Percentiles rank a stretch among this genome's conserved stretches.
Conservation (phyloP, 2,329 filamentous ascomycete genomes). For the Phoma herbarum region DNA sequence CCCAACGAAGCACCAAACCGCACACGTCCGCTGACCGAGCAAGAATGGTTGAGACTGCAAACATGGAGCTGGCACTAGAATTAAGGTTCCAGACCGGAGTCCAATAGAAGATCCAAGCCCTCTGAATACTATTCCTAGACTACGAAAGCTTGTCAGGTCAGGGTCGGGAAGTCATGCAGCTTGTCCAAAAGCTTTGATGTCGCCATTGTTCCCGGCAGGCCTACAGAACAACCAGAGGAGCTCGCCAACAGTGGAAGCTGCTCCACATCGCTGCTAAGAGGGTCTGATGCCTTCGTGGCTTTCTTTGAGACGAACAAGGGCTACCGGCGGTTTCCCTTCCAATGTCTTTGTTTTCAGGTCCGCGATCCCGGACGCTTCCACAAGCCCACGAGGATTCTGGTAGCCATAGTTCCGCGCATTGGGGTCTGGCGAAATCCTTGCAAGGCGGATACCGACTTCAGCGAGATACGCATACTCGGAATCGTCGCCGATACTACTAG, state of each 20-base stretch:
- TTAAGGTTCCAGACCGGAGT: not conserved
- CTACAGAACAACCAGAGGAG: not conserved
- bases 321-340: conserved; percentile 19
- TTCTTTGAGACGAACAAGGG: conserved; percentile 23
- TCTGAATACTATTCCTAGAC: not conserved
- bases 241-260: not conserved
- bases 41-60: conserved; percentile 18
- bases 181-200: no score
- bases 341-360: conserved; percentile 21
- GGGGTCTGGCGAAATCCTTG: conserved; percentile 34
- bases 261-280: not conserved
- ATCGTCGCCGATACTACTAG: conserved; percentile 24
- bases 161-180: not conserved
- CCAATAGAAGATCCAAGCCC: not conserved
- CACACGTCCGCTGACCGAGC: conserved; percentile 13
- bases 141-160: not conserved
- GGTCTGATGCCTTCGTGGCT: not conserved
- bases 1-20: conserved; percentile 4
- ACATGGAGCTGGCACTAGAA: conserved; percentile 17
- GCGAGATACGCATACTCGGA: conserved; percentile 39
- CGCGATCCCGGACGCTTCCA: conserved; percentile 27
- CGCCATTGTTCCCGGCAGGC: not conserved
- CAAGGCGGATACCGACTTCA: conserved; percentile 32
- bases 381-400: conserved; percentile 20
- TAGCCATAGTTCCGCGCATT: conserved; percentile 43